phyloP scores from a whole-genome alignment of 305 asterid genomes.

The Fraxinus albicans region DNA sequence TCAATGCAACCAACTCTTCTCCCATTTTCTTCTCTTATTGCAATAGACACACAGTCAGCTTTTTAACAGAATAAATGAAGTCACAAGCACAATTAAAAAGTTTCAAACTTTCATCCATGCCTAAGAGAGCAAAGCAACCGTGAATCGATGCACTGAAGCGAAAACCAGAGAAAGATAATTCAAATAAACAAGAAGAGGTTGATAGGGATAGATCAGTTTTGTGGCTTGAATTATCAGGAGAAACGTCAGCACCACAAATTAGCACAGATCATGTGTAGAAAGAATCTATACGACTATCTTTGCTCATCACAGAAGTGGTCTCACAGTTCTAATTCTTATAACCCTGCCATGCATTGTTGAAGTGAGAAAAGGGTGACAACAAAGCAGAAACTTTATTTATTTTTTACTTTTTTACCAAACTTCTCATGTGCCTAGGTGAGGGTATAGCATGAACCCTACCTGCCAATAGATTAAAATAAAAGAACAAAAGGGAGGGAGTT shows the following conservation, averaged over 20 bases:
- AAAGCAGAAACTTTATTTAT: not conserved
- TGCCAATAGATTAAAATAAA: not conserved
- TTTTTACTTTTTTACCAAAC: not conserved
- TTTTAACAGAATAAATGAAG: not conserved
- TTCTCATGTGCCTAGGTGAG: not conserved
- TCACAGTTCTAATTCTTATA: not conserved
- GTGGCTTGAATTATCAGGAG: not conserved
- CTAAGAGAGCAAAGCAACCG: not conserved
- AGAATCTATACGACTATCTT: not conserved
- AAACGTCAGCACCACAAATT: not conserved
- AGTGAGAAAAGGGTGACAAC: not conserved
- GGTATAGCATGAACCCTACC: not conserved
- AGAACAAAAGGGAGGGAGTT: not conserved
- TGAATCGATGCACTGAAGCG: not conserved
- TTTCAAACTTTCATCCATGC: not conserved
- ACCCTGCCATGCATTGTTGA: not conserved
- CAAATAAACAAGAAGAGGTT: not conserved
- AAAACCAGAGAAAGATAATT: not conserved
- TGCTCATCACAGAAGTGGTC: not conserved
- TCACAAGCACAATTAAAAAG: not conserved
- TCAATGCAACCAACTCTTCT: not conserved
- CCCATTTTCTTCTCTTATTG: not conserved
- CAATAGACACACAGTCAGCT: not conserved
- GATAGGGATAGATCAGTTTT: not conserved
- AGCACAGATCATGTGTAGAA: not conserved